A percentile compares a stretch with the other conserved stretches of the same genome.
phyloP scores from a whole-genome alignment of 768 basidiomycete genomes.

The Podaxis sp. region DNA sequence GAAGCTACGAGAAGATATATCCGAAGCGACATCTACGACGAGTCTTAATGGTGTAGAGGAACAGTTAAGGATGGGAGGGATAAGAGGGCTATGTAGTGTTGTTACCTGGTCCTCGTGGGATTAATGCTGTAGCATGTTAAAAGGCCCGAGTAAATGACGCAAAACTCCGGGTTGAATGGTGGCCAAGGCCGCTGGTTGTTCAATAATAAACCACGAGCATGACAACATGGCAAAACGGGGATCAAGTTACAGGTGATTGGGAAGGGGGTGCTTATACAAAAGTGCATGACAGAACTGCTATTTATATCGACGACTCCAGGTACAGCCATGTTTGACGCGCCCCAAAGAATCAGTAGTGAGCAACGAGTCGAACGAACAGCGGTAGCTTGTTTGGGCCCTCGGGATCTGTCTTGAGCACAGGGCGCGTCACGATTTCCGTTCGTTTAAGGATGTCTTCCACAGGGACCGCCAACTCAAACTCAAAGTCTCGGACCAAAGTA shows the following conservation, averaged over 20 bases:
- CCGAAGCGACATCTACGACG: background rate
- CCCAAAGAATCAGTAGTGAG: background rate
- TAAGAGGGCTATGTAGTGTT: background rate
- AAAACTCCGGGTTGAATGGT: too few relatives aligned
- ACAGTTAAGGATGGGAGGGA: background rate
- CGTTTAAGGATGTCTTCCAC: slow-evolving; percentile 39
- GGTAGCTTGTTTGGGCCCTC: slow-evolving; percentile 41
- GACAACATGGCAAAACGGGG: background rate
- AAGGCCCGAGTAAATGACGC: too few relatives aligned
- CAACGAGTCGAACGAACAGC: slow-evolving; percentile 27
- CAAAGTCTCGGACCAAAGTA: slow-evolving; percentile 48
- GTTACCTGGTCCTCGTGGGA: background rate
- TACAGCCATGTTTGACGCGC: too few relatives aligned
- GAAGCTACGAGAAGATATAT: background rate
- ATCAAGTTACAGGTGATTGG: background rate
- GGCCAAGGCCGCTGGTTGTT: background rate
- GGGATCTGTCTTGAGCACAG: slow-evolving; percentile 37
- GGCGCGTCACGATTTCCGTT: slow-evolving; percentile 36
- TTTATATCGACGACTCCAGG: background rate
- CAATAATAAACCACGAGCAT: background rate
- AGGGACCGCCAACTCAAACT: slow-evolving; percentile 54
- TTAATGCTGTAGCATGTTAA: background rate
- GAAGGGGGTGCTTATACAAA: background rate
- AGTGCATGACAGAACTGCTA: background rate
- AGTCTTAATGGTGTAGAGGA: background rate